These are phyloP conservation scores for Solanum ahanhuiri DNA, from an alignment of 257 asterid genomes.

Conservation along the genomic window DNA sequence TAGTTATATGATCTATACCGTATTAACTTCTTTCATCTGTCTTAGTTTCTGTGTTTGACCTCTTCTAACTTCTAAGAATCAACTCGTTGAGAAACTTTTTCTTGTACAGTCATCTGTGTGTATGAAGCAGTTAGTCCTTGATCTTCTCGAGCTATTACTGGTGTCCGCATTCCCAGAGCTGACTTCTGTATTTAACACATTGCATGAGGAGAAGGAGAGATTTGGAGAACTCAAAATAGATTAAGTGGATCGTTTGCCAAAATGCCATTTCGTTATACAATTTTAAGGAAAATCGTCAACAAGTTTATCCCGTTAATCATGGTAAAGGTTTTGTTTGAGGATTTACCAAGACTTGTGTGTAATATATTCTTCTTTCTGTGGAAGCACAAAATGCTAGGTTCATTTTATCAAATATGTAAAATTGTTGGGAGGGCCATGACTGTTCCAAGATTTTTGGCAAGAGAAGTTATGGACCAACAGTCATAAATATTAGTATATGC, in stretches of 20 bases:
- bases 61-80: neutral
- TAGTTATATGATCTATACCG: neutral
- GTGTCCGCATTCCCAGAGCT: slow-evolving; percentile 42
- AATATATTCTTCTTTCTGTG: neutral
- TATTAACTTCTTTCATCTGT: neutral
- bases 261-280: neutral
- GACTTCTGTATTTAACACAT: slow-evolving; percentile 41
- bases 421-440: neutral
- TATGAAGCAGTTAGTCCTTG: slow-evolving; percentile 73
- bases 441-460: neutral
- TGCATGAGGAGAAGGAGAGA: slow-evolving; percentile 53
- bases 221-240: slow-evolving; percentile 40
- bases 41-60: neutral
- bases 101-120: slow-evolving; percentile 58
- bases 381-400: neutral
- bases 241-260: neutral
- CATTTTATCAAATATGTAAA: neutral
- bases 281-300: neutral
- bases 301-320: neutral
- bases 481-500: no score
- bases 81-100: neutral
- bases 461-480: no score
- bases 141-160: slow-evolving; percentile 43
- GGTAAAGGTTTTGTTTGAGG: neutral
- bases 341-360: no score